Base-by-base conservation (phyloP, 2,329 filamentous ascomycete species). In the Aspergillus sp. region DNA sequence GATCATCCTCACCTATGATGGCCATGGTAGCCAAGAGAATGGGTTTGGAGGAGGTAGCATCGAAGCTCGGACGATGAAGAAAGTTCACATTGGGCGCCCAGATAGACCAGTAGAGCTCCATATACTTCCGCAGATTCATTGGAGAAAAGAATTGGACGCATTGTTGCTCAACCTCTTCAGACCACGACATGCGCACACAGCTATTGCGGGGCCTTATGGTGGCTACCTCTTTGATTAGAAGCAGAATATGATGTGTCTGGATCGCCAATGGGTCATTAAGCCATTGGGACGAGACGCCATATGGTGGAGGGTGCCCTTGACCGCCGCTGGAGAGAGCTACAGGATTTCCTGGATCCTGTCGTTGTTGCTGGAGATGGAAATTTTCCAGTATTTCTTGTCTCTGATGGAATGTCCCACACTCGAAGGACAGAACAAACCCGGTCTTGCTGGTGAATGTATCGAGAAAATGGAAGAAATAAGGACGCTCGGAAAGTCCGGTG, bases 81-180 rank as follows among this genome's bases (percentile, higher is more conserved):
- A 71, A 61, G 45, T 66, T 70, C 49, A 71, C 63, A 47, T 74
- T 71, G 3, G 71, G 68, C 53, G 72, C 64, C 71, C 71, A 73
- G 9, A 70, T 59, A 0, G 65, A 61, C 71, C 71, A 74, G 52
- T 69, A 74, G 5, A 71, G 52, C 5, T 64, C 62, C 7, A 73
- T 55, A 23, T 63, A 70, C 31, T 63, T 67, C 31, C 64, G 59
- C 20, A 73, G 50, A 31, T 67, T 67, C 0, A 52, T 19, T 3
- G 61, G 61, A 2, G 60, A 61, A 21, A 63, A 63, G 45, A 63
- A 63, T 23, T 55, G 55, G 10, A 61, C 21, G 36, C 60, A 63
- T n/a, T 49, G 46, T 40, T 67, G 58, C 31, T 72, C 65, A 13
- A 71, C 54, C 1, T 58, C 56, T 0, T 63, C 51, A 7, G 69